These are phyloP conservation scores for Artemisia tridentata DNA, from an alignment of 129 eudicot genomes.

Conservation along the genomic window DNA sequence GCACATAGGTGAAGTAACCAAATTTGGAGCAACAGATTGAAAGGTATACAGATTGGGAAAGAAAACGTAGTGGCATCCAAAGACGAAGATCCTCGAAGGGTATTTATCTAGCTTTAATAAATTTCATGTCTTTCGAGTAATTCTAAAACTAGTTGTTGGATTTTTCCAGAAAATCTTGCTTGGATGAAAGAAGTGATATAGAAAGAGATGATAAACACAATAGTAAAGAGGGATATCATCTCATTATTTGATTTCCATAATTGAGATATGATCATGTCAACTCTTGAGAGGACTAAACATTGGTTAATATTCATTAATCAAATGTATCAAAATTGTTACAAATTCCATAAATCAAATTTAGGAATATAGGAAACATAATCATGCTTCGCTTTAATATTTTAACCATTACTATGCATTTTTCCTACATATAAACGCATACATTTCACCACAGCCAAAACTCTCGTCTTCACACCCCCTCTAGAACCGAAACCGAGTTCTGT, in stretches of 20 bases:
- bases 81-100: too few relatives aligned
- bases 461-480: constrained; percentile 21
- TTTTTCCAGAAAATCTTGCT: neutral
- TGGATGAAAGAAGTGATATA: neutral
- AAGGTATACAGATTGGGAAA: too few relatives aligned
- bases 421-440: constrained; percentile 9
- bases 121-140: too few relatives aligned
- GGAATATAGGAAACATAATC: neutral
- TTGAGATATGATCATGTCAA: neutral
- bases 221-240: neutral
- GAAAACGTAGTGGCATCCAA: too few relatives aligned
- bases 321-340: neutral
- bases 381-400: neutral
- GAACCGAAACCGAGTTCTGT: too few relatives aligned
- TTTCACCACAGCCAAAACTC: constrained; percentile 20
- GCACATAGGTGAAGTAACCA: too few relatives aligned
- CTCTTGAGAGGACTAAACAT: neutral
- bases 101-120: too few relatives aligned
- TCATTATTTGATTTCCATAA: neutral
- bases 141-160: neutral
- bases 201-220: neutral
- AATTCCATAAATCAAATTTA: neutral
- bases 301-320: neutral
- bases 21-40: too few relatives aligned
- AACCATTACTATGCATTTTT: neutral